Percentiles rank a stretch among this genome's conserved stretches.
phyloP scores from a whole-genome alignment of 352 stramenopile genomes.

The Globisporangium lucens region DNA sequence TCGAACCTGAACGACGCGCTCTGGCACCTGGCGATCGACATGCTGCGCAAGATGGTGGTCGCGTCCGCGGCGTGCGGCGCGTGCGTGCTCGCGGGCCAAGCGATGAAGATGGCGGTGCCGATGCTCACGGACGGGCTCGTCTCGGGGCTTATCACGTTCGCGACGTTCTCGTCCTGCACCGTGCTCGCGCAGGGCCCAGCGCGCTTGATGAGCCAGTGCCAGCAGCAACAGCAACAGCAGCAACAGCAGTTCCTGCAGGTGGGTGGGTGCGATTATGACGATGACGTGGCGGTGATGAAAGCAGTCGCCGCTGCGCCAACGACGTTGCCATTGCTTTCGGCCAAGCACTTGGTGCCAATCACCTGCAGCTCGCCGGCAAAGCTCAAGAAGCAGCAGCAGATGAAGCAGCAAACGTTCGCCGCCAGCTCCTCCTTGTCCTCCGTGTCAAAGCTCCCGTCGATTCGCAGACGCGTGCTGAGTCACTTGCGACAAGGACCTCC shows the following conservation, averaged over 20 bases:
- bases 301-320: slow-evolving; percentile 6
- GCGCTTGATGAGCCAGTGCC: slow-evolving; percentile 17
- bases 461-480: slow-evolving; percentile 39
- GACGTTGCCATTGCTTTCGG: slow-evolving; percentile 29
- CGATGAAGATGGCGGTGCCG: slow-evolving; percentile 19
- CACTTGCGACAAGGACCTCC: slow-evolving; percentile 38
- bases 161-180: slow-evolving; percentile 43
- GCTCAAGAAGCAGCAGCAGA: neutral
- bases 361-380: slow-evolving; percentile 10
- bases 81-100: slow-evolving; percentile 13
- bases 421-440: neutral
- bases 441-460: slow-evolving; percentile 19
- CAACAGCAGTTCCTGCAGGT: neutral
- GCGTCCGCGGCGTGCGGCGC: slow-evolving; percentile 17
- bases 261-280: neutral
- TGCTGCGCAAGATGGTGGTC: slow-evolving; percentile 22
- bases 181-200: slow-evolving; percentile 30
- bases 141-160: slow-evolving; percentile 46
- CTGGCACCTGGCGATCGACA: slow-evolving; percentile 21
- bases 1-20: slow-evolving; percentile 23
- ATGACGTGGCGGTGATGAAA: slow-evolving; percentile 8
- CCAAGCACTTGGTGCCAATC: slow-evolving; percentile 19
- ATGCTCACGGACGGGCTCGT: slow-evolving; percentile 31
- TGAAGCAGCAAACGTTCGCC: neutral
- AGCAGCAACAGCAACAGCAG: slow-evolving; percentile 1